Conservation (phyloP, 2,329 filamentous ascomycete genomes). For the Seiridium unicorne region DNA sequence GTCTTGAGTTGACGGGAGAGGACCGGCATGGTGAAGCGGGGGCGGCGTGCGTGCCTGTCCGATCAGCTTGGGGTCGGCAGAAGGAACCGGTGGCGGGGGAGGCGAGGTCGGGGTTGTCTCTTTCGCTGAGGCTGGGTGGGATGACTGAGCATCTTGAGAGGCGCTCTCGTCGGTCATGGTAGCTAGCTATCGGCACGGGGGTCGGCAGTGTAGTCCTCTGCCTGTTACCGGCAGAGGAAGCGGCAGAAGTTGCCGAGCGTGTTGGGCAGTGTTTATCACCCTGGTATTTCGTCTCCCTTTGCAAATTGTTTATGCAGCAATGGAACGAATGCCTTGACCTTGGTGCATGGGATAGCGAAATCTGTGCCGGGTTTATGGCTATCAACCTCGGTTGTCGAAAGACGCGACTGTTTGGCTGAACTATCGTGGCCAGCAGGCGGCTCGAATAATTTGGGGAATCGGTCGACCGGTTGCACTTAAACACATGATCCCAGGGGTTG, state of each 20-base stretch:
- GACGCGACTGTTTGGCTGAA: neutral
- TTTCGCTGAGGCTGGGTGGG: constrained; percentile 8
- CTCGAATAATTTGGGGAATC: neutral
- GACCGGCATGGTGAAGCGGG: constrained; percentile 41
- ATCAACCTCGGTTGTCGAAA: neutral
- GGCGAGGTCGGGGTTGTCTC: constrained; percentile 27
- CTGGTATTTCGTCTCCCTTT: no score
- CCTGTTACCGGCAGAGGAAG: neutral
- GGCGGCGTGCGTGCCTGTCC: constrained; percentile 33
- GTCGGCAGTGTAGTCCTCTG: neutral
- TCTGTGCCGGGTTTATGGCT: neutral
- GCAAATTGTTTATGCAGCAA: no score
- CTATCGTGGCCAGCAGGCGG: neutral
- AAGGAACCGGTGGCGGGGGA: constrained; percentile 35
- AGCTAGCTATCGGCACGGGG: neutral
- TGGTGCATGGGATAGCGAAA: no score
- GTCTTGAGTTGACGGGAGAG: constrained; percentile 51
- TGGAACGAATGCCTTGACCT: no score
- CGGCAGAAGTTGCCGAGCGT: no score
- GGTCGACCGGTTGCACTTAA: neutral
- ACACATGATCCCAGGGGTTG: neutral
- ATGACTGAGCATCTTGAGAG: neutral
- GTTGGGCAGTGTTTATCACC: no score
- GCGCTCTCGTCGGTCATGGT: neutral
- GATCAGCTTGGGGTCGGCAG: constrained; percentile 33